These are phyloP conservation scores for Xylogone sp. DNA, from an alignment of 2,329 filamentous ascomycete genomes.

Conservation along the genomic window DNA sequence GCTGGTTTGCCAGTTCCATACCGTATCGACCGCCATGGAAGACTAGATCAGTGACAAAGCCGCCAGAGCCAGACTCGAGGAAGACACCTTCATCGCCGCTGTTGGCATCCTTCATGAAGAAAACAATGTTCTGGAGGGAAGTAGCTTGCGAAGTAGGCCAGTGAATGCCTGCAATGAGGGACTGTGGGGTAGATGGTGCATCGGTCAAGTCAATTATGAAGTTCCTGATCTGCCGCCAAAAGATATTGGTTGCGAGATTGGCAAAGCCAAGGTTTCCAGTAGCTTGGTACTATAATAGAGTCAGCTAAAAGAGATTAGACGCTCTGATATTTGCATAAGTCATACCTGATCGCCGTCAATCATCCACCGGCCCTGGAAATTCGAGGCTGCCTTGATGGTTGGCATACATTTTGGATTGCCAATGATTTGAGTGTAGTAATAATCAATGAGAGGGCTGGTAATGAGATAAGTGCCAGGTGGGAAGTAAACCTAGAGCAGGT, in stretches of 20 bases:
- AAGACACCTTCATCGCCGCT: conserved; percentile 17
- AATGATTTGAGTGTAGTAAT: conserved; percentile 22
- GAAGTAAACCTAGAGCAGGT: conserved; percentile 39
- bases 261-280: conserved; percentile 57
- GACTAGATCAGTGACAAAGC: conserved; percentile 54
- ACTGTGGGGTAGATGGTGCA: conserved; percentile 28
- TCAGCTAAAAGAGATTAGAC: conserved; percentile 60
- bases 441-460: conserved; percentile 17
- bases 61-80: conserved; percentile 40
- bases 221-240: conserved; percentile 60
- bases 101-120: conserved; percentile 46
- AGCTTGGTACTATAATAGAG: conserved; percentile 68
- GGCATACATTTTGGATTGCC: conserved; percentile 45
- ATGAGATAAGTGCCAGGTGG: conserved; percentile 49
- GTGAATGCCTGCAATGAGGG: conserved; percentile 39
- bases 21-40: conserved; percentile 61
- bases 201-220: conserved; percentile 58
- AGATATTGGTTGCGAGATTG: conserved; percentile 69
- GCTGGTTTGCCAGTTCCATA: conserved; percentile 60
- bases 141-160: conserved; percentile 54
- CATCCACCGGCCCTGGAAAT: conserved; percentile 74
- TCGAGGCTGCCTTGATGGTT: conserved; percentile 65
- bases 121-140: conserved; percentile 56
- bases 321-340: not conserved
- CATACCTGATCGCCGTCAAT: conserved; percentile 68